phyloP scores from a whole-genome alignment of 2,329 filamentous ascomycete species.

The Metarhizium rileyi region DNA sequence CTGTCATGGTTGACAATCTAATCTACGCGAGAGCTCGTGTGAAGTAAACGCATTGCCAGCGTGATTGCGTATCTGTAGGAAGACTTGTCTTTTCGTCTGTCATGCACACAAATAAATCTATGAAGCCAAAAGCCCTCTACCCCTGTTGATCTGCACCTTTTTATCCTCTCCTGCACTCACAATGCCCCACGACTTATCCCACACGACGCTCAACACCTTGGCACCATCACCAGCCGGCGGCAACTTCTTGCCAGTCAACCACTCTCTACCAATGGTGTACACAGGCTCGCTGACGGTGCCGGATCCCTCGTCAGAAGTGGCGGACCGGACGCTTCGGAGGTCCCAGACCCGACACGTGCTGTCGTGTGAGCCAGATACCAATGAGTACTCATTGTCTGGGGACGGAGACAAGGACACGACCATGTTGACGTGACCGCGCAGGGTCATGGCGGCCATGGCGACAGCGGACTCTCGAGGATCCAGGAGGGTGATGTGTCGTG shows the following conservation, averaged over 20 bases:
- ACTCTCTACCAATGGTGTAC: slow-evolving; percentile 67
- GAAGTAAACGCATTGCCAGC: neutral
- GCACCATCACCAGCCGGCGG: slow-evolving; percentile 67
- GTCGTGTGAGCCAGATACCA: slow-evolving; percentile 85
- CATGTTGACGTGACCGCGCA: slow-evolving; percentile 78
- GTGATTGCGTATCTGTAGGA: no score
- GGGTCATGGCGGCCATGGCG: slow-evolving; percentile 76
- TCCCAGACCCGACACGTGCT: slow-evolving; percentile 94
- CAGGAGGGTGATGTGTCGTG: slow-evolving; percentile 83
- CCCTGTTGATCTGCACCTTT: slow-evolving; percentile 81
- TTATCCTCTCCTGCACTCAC: slow-evolving; percentile 91
- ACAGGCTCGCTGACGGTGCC: slow-evolving; percentile 62
- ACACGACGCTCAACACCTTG: slow-evolving; percentile 83
- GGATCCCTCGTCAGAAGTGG: slow-evolving; percentile 49
- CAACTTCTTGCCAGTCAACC: slow-evolving; percentile 53
- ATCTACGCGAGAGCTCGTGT: no score
- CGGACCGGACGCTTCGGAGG: slow-evolving; percentile 58
- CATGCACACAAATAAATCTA: slow-evolving; percentile 12
- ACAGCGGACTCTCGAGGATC: slow-evolving; percentile 75
- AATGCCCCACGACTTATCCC: slow-evolving; percentile 81
- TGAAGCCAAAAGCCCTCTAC: slow-evolving; percentile 39
- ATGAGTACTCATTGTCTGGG: slow-evolving; percentile 63
- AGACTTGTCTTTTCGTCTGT: neutral
- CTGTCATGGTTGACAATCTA: no score
- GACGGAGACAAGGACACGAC: slow-evolving; percentile 39